A percentile compares a stretch with the other conserved stretches of the same genome.
Evolutionary conservation across 1,284 basidiomycete species (phyloP).

Genomic region (Mycena sp.): DNA sequence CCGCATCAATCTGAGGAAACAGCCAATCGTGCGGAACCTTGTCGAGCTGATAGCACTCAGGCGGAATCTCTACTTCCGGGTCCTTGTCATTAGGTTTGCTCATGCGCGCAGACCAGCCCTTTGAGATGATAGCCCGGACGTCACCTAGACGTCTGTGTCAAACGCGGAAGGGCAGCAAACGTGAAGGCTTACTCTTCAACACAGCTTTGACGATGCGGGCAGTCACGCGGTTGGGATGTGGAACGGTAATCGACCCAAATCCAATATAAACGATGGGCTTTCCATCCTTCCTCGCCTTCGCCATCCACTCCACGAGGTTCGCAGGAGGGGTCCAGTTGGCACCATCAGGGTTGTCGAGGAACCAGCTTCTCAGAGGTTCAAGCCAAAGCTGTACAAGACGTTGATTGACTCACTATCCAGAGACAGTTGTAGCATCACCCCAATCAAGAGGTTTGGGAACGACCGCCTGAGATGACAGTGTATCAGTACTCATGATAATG

Average conservation of each 20-base stretch:
- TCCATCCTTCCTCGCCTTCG: slow-evolving; percentile 71
- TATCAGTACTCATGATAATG: too few species aligned
- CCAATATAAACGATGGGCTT: slow-evolving; percentile 98
- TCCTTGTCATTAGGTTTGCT: slow-evolving; percentile 69
- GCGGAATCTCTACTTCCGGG: slow-evolving; percentile 72
- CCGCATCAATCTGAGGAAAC: slow-evolving; percentile 93
- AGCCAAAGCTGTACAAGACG: neutral
- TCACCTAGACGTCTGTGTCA: too few species aligned
- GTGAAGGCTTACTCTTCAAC: slow-evolving; percentile 57
- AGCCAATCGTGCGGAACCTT: slow-evolving; percentile 98
- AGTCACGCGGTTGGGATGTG: slow-evolving; percentile 93
- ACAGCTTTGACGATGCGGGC: slow-evolving; percentile 91
- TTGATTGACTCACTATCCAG: slow-evolving; percentile 59
- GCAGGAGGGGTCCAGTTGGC: slow-evolving; percentile 90
- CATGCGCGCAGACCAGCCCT: slow-evolving; percentile 96
- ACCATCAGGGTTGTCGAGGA: slow-evolving; percentile 86
- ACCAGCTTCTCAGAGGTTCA: slow-evolving; percentile 83
- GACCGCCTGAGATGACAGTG: slow-evolving; percentile 80
- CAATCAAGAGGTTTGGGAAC: slow-evolving; percentile 96
- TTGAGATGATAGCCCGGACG: slow-evolving; percentile 92
- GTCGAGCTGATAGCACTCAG: slow-evolving; percentile 83
- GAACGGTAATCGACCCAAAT: slow-evolving; percentile 97
- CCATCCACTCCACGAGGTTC: slow-evolving; percentile 86
- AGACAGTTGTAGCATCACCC: slow-evolving; percentile 97
- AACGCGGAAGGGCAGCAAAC: neutral